A percentile compares a stretch with the other conserved stretches of the same genome.
Evolutionary conservation across 257 asterid genomes (phyloP).

Genomic region (Nicotiana tabacum): DNA sequence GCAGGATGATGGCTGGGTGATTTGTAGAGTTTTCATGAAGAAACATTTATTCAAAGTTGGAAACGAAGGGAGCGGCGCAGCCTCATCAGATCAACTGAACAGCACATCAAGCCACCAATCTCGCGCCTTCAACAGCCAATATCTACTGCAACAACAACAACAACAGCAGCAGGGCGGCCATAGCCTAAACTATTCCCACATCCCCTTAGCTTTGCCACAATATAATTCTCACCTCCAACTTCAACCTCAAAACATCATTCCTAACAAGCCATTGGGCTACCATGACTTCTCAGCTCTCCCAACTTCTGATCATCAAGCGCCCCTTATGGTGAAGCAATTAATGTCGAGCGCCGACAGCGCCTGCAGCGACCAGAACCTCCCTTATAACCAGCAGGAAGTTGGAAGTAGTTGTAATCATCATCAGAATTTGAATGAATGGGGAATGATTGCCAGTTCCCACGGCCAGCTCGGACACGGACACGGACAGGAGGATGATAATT

Average conservation of each 20-base stretch:
- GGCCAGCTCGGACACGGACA: constrained; percentile 5
- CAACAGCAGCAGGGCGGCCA: background rate
- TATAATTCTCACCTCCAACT: constrained; percentile 29
- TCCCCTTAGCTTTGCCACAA: constrained; percentile 24
- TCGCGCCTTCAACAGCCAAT: constrained; percentile 19
- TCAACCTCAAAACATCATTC: constrained; percentile 42
- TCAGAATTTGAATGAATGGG: constrained; percentile 50
- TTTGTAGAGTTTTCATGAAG: constrained; percentile 88
- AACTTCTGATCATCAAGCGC: constrained; percentile 9
- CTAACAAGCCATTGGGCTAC: constrained; percentile 32
- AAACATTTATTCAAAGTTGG: constrained; percentile 62
- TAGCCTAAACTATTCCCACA: constrained; percentile 33
- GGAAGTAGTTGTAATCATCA: constrained; percentile 23
- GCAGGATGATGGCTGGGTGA: constrained; percentile 95
- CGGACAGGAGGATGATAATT: constrained; percentile 9
- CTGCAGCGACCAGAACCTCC: constrained; percentile 29
- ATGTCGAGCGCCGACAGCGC: constrained; percentile 44
- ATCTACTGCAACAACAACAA: constrained; percentile 17
- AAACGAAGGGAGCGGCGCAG: constrained; percentile 20
- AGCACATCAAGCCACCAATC: constrained; percentile 20
- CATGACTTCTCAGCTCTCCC: constrained; percentile 26
- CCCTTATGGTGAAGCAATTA: constrained; percentile 47
- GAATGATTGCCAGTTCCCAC: constrained; percentile 22
- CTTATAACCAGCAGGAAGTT: constrained; percentile 24
- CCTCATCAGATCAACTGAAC: constrained; percentile 23